Base-by-base conservation (phyloP, 169 alveolate genomes). In the Plasmodium yoelii region DNA sequence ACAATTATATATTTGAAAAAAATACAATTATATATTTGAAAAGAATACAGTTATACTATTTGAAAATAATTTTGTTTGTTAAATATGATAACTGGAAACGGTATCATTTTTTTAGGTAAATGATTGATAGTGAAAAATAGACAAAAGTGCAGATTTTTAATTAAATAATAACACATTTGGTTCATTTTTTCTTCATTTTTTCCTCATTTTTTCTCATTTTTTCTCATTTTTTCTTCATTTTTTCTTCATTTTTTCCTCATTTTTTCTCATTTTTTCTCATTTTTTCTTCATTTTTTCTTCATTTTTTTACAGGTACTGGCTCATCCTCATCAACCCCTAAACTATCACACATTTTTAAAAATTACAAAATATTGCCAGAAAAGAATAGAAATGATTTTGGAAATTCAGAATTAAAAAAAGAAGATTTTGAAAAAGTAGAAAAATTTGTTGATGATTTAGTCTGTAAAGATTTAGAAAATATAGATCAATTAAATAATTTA, bases 21-120 rank as follows among this genome's bases (percentile, higher is more conserved):
- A n/a, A n/a, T n/a, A n/a, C n/a, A n/a, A n/a, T n/a, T n/a, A n/a
- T n/a, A n/a, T n/a, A n/a, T n/a, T n/a, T n/a, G n/a, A n/a, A n/a
- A n/a, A n/a, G n/a, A n/a, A n/a, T n/a, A n/a, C 56, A 47, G 1
- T 15, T 13, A 51, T 51, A 51, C 1, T 4, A 34, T 34, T 34
- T 4, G 42, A 34, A 15, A 51, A 51, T 51, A 12, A 51, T 2
- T 51, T 51, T 51, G 24, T 13, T 5, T 34, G n/a, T 51, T 57
- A 73, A 73, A 61, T 80, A 80, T 80, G 90, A 80, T 67, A 80
- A 80, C 82, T 24, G 90, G 61, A 47, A 80, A 80, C 55, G 90
- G 90, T 55, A 80, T 80, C 70, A 65, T 80, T 28, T 80, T 80
- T 26, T 47, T 80, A 80, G 90, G 90, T 80, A 80, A 26, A 15